Evolutionary conservation across 176 grass and related monocot species (phyloP).

Genomic region (Eleusine coracana): DNA sequence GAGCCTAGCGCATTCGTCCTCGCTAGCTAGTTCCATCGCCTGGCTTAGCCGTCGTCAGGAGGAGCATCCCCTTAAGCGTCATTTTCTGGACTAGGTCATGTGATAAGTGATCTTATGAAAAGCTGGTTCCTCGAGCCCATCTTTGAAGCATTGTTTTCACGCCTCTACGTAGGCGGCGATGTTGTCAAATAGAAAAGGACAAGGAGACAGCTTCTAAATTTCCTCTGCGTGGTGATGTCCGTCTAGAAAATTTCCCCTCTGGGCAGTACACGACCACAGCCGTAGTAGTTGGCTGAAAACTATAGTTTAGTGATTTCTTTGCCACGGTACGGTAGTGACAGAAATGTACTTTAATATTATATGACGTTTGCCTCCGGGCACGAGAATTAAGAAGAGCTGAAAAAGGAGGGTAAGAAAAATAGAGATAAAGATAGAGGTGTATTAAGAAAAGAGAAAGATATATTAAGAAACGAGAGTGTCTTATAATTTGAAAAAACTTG

Average conservation of each 20-base stretch:
- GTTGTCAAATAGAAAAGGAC: neutral
- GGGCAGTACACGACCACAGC: neutral
- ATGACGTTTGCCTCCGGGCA: no score
- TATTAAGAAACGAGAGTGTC: no score
- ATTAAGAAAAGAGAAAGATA: no score
- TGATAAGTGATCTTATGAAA: neutral
- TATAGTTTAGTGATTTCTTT: neutral
- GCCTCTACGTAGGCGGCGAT: neutral
- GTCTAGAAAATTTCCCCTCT: neutral
- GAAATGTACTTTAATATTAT: no score
- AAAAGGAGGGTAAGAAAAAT: no score
- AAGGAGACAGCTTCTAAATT: neutral
- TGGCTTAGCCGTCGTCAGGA: neutral
- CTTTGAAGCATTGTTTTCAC: neutral
- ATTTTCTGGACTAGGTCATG: neutral
- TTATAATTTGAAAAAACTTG: no score
- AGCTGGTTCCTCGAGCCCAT: neutral
- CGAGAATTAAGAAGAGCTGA: no score
- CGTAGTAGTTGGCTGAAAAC: neutral
- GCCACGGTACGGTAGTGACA: neutral
- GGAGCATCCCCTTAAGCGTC: neutral
- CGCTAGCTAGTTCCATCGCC: neutral
- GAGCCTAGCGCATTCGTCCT: neutral
- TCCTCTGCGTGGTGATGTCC: neutral
- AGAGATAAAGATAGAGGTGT: no score